Percentiles rank a stretch among this genome's conserved stretches.
Conservation (phyloP, 2,329 filamentous ascomycete species). For the Colletotrichum sansevieriae region DNA sequence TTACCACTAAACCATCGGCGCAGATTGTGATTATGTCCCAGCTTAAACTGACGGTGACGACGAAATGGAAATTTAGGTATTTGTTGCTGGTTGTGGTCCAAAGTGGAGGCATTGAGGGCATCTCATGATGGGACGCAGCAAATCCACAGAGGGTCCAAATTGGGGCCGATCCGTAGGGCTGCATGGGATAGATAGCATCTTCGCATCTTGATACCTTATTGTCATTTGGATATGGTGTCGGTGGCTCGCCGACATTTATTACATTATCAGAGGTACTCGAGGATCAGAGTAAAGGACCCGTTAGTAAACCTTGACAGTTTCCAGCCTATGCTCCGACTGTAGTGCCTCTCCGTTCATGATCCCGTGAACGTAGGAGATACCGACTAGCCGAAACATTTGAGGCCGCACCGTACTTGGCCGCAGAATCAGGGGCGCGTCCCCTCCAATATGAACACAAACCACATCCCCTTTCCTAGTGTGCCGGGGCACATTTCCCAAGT, state of each 20-base stretch:
- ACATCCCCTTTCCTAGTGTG: background rate
- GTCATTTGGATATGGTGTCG: too few relatives aligned
- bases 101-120: constrained; percentile 2
- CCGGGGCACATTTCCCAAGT: background rate
- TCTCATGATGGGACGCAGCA: background rate
- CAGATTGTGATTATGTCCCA: too few relatives aligned
- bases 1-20: constrained; percentile 39
- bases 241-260: too few relatives aligned
- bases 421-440: background rate
- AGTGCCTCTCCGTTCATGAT: background rate
- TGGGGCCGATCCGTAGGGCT: background rate
- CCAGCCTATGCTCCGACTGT: too few relatives aligned
- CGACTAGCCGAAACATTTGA: background rate
- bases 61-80: constrained; percentile 2
- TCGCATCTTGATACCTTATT: too few relatives aligned
- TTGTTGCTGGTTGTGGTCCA: background rate
- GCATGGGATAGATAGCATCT: background rate
- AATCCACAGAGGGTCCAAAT: constrained; percentile 1
- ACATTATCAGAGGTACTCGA: too few relatives aligned
- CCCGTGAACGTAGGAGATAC: background rate
- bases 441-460: background rate
- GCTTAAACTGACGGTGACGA: too few relatives aligned
- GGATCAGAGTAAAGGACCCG: too few relatives aligned
- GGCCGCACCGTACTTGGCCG: background rate
- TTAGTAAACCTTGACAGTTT: too few relatives aligned